Percentiles rank a stretch among this genome's conserved stretches.
Conservation (phyloP, 148 eudicot genomes). For the Persicaria tinctoria region DNA sequence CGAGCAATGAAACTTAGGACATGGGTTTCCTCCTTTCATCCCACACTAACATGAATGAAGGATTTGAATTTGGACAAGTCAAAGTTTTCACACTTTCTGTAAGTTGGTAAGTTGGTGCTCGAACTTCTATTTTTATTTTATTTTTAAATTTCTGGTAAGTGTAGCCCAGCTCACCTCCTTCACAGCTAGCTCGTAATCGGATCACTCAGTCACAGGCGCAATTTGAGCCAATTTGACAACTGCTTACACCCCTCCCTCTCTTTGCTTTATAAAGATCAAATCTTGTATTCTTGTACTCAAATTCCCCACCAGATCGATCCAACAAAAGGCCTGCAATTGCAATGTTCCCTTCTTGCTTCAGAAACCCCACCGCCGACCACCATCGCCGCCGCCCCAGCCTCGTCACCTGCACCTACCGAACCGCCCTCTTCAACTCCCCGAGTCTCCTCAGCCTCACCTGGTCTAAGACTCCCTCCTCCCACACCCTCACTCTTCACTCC, state of each 20-base stretch:
- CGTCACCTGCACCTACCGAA: slow-evolving; percentile 45
- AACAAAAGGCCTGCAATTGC: no score
- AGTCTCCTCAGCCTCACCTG: slow-evolving; percentile 46
- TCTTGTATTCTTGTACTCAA: no score
- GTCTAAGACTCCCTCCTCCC: slow-evolving; percentile 44
- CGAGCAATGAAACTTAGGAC: no score
- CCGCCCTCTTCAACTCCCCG: slow-evolving; percentile 32
- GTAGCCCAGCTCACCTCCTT: not conserved
- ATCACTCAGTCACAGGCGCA: slow-evolving; percentile 2
- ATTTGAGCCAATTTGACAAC: slow-evolving; percentile 8
- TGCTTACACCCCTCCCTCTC: not conserved
- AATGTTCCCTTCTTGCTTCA: slow-evolving; percentile 48
- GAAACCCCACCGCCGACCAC: slow-evolving; percentile 24
- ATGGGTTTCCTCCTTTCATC: no score
- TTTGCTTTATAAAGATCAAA: no score
- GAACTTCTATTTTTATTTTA: no score
- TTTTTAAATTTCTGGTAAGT: not conserved
- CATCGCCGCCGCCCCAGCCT: slow-evolving; percentile 20
- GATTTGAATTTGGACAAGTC: no score
- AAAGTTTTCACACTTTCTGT: no score
- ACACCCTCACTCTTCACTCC: slow-evolving; percentile 34
- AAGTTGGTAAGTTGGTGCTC: no score
- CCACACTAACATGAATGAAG: no score
- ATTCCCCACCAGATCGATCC: no score
- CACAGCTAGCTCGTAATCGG: not conserved